Percentiles rank a stretch among this genome's conserved stretches.
Conservation (phyloP, 2,329 filamentous ascomycete species). For the Calonectria montana region DNA sequence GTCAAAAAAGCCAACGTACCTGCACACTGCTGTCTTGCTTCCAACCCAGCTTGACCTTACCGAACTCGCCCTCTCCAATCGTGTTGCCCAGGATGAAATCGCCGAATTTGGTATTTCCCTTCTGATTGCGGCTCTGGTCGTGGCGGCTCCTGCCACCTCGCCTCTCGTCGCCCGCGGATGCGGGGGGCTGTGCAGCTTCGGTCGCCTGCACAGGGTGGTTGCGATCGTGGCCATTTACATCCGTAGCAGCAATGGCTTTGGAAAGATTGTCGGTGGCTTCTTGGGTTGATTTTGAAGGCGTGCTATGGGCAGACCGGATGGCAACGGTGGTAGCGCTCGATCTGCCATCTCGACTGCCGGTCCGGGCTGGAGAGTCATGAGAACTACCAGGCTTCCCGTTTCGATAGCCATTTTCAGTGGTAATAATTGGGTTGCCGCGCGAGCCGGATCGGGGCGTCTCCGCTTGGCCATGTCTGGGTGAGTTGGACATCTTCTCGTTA, state of each 20-base stretch:
- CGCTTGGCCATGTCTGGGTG: constrained; percentile 53
- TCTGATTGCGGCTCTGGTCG: constrained; percentile 67
- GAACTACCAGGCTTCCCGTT: constrained; percentile 43
- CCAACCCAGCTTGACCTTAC: constrained; percentile 98
- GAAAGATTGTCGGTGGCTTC: constrained; percentile 85
- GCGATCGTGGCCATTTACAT: constrained; percentile 44
- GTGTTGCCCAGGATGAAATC: constrained; percentile 97
- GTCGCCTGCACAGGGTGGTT: constrained; percentile 41
- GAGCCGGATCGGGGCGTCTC: constrained; percentile 51
- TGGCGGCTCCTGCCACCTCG: constrained; percentile 67
- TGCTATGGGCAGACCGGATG: constrained; percentile 57
- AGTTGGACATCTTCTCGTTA: constrained; percentile 57
- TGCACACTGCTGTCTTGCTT: constrained; percentile 93
- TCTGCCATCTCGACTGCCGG: constrained; percentile 55
- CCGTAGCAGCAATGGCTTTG: constrained; percentile 67
- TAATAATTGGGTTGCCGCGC: constrained; percentile 45
- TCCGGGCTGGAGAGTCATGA: constrained; percentile 54
- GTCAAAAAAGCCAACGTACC: constrained; percentile 52
- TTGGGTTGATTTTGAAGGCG: constrained; percentile 69
- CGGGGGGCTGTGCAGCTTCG: constrained; percentile 58
- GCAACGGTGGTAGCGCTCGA: constrained; percentile 54
- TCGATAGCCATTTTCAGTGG: constrained; percentile 44
- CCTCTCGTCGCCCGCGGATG: constrained; percentile 57
- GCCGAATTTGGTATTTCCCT: constrained; percentile 84
- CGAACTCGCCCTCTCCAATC: constrained; percentile 97